Evolutionary conservation across 192 early-diverging fungal genomes (phyloP).

Genomic region (Spinellus fusiger): DNA sequence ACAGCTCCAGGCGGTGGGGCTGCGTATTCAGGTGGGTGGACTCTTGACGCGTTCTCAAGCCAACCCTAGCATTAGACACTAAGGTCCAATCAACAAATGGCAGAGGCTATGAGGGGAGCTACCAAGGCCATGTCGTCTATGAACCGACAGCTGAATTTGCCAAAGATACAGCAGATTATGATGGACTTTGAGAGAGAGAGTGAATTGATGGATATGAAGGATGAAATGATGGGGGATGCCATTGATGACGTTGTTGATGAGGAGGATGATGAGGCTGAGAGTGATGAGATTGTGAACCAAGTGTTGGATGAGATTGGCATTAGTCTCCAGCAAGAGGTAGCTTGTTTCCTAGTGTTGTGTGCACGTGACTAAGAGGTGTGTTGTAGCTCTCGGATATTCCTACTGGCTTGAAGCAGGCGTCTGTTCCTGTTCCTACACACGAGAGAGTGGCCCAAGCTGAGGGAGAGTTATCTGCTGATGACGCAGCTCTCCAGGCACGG

Average conservation of each 20-base stretch:
- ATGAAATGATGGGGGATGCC: slow-evolving; percentile 96
- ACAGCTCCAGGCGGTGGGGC: slow-evolving; percentile 84
- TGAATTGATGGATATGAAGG: slow-evolving; percentile 99
- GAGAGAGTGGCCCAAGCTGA: slow-evolving; percentile 47
- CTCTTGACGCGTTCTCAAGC: not conserved
- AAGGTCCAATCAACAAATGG: slow-evolving; percentile 93
- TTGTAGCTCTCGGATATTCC: slow-evolving; percentile 42
- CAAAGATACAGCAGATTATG: slow-evolving; percentile 91
- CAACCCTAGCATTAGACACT: slow-evolving; percentile 46
- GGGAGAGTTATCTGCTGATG: slow-evolving; percentile 47
- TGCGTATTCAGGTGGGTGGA: slow-evolving; percentile 74
- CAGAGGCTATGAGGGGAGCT: slow-evolving; percentile 90
- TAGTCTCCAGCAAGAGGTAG: slow-evolving; percentile 64
- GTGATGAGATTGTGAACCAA: slow-evolving; percentile 86
- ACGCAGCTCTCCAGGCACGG: slow-evolving; percentile 84
- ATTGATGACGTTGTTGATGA: slow-evolving; percentile 97
- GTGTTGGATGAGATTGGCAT: slow-evolving; percentile 96
- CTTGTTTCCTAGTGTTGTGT: slow-evolving; percentile 2
- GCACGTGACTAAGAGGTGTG: not conserved
- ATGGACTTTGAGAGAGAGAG: slow-evolving; percentile 95
- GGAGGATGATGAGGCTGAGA: slow-evolving; percentile 87
- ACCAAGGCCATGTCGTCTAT: slow-evolving; percentile 96
- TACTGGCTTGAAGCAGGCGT: slow-evolving; percentile 33
- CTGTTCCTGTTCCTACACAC: slow-evolving; percentile 26
- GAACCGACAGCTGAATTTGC: slow-evolving; percentile 93